These are phyloP conservation scores for Quercus glauca DNA, from an alignment of 306 rosid genomes.

Conservation along the genomic window DNA sequence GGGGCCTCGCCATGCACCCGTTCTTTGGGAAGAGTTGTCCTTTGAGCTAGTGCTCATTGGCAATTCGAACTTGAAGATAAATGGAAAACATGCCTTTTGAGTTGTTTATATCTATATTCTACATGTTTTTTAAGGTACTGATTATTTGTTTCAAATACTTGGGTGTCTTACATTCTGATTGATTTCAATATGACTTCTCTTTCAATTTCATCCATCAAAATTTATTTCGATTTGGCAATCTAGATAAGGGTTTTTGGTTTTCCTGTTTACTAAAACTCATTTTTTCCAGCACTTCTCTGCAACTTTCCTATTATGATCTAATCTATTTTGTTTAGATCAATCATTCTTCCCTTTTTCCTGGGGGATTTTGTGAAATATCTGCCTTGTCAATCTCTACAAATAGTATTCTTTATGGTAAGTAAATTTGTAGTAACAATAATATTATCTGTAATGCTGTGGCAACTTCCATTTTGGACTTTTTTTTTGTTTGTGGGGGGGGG, in stretches of 20 bases:
- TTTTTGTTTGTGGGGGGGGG: not conserved
- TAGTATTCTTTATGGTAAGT: too few species aligned
- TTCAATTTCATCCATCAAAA: not conserved
- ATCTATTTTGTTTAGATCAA: not conserved
- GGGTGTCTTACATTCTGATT: not conserved
- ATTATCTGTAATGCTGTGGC: not conserved
- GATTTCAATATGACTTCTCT: not conserved
- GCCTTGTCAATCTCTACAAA: too few species aligned
- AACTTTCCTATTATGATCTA: not conserved
- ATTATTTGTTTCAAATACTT: not conserved
- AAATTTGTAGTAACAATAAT: not conserved
- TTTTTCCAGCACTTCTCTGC: not conserved
- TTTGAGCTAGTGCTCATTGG: too few species aligned
- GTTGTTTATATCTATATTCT: not conserved
- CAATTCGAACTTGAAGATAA: not conserved
- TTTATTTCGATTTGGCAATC: not conserved
- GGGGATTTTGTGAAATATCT: not conserved
- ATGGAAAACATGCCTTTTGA: not conserved
- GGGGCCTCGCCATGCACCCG: too few species aligned
- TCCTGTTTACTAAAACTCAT: not conserved
- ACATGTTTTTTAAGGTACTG: not conserved
- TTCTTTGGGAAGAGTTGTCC: too few species aligned
- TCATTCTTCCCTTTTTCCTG: not conserved
- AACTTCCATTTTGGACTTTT: not conserved
- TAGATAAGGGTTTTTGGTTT: not conserved